Percentiles rank a stretch among this genome's conserved stretches.
Conservation (phyloP, 768 basidiomycete species). For the Collybia sordida region DNA sequence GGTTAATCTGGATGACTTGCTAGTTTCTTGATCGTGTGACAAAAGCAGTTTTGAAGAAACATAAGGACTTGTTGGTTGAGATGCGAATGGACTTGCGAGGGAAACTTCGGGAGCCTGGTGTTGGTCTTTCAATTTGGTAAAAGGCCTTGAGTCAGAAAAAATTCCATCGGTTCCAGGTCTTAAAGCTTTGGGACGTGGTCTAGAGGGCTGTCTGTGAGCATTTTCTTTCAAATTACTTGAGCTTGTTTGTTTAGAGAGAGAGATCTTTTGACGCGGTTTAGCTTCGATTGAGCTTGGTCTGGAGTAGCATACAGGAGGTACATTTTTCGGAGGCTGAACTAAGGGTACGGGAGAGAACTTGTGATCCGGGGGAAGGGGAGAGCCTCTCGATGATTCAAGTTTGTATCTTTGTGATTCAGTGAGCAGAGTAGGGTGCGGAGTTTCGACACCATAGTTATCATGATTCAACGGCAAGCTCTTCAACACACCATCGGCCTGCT, state of each 20-base stretch:
- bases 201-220: not conserved
- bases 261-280: not conserved
- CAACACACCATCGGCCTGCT: not conserved
- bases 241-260: conserved; percentile 11
- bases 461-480: not conserved
- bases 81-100: conserved; percentile 23
- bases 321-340: not conserved
- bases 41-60: not conserved
- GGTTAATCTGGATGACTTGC: not conserved
- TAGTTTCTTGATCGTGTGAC: not conserved
- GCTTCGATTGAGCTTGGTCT: not conserved
- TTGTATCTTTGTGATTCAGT: conserved; percentile 14
- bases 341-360: conserved; percentile 16
- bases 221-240: conserved; percentile 23
- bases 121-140: conserved; percentile 2
- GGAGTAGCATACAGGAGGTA: not conserved
- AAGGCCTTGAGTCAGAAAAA: not conserved
- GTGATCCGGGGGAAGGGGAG: conserved; percentile 4
- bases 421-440: conserved; percentile 15
- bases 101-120: not conserved
- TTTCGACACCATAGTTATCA: conserved; percentile 7
- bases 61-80: conserved; percentile 15
- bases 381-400: conserved; percentile 13
- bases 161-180: not conserved
- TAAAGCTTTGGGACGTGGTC: conserved; percentile 3